Base-by-base conservation (phyloP, 1,284 basidiomycete genomes). In the Mycena citricolor region DNA sequence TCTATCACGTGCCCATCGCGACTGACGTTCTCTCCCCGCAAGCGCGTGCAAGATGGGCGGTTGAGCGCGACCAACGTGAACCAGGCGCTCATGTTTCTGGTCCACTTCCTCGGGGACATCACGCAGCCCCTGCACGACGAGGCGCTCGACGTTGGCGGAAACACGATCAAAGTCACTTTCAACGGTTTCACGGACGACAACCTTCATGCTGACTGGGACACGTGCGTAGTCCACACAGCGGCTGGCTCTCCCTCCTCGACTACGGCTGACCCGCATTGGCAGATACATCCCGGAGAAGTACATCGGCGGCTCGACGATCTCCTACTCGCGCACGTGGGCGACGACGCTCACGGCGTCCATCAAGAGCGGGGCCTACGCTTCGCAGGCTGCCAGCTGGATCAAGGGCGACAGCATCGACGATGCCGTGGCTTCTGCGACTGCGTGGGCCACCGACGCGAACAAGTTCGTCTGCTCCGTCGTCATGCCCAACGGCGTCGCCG, bases 361-460 rank as follows among this genome's bases (percentile, higher is more conserved):
- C 51, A 63, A 70, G 60, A 74, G 76, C 13, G 52, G 58, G 4
- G 73, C 35, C 7, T 52, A 64, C 58, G 55, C 59, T 30, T 66
- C 69, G 5, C 49, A 58, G 12, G 65, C 69, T 1, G 54, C 58
- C 3, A 59, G 57, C 25, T 79, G 77, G 76, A 67, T 77, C 37
- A 63, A 64, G 32, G 74, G 73, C 58, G 70, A 73, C 16, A 26
- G 29, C 13, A 69, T 66, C 3, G 65, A 62, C 7, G 73, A 70
- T 5, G 54, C 64, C 32, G 58, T 68, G 23, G 58, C 42, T 51
- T 54, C 33, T 47, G 54, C 25, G 55, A 52, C 33, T 6, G 68
- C 68, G 11, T 79, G 77, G 76, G 74, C 75, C 7, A 42, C 60
- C 40, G 76, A 81, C 40, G 60, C 73, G 1, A 81, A 80, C 51